Percentiles rank a stretch among this genome's conserved stretches.
Evolutionary conservation across 1,284 basidiomycete genomes (phyloP).

Genomic region (Porphyrellus sp.): DNA sequence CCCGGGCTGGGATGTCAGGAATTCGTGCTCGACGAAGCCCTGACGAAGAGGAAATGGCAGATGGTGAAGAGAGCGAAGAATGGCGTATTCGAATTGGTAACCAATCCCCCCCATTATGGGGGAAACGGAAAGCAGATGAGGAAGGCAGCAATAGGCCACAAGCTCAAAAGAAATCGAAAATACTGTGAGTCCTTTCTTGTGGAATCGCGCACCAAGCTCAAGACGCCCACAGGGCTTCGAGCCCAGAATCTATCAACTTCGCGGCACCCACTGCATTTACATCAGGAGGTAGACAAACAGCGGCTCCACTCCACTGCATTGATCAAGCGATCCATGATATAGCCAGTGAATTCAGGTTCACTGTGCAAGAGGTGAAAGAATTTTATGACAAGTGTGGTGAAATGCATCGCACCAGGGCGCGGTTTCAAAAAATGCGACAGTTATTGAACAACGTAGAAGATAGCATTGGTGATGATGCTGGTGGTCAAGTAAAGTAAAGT

Average conservation of each 20-base stretch:
- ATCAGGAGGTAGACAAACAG: constrained; percentile 8
- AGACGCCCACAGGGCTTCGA: constrained; percentile 3
- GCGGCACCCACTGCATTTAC: constrained; percentile 5
- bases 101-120: constrained; percentile 65
- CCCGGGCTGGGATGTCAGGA: constrained; percentile 16
- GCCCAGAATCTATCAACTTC: constrained; percentile 2
- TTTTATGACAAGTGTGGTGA: constrained; percentile 69
- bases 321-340: constrained; percentile 61
- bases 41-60: constrained; percentile 57
- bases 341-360: constrained; percentile 63
- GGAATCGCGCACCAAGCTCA: neutral
- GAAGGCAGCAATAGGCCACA: constrained; percentile 25
- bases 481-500: constrained; percentile 1
- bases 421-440: constrained; percentile 66
- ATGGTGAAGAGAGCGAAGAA: constrained; percentile 53
- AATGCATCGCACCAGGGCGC: constrained; percentile 55
- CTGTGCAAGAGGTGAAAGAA: constrained; percentile 67
- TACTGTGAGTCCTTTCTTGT: constrained; percentile 26
- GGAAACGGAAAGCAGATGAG: constrained; percentile 49
- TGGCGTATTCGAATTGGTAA: constrained; percentile 65
- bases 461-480: constrained; percentile 26
- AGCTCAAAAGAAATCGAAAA: constrained; percentile 28
- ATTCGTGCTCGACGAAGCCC: constrained; percentile 34
- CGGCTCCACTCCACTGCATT: constrained; percentile 49
- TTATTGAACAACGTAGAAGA: constrained; percentile 45